Conservation (phyloP, 805 yeast species). For the Ogataea naganishii region DNA sequence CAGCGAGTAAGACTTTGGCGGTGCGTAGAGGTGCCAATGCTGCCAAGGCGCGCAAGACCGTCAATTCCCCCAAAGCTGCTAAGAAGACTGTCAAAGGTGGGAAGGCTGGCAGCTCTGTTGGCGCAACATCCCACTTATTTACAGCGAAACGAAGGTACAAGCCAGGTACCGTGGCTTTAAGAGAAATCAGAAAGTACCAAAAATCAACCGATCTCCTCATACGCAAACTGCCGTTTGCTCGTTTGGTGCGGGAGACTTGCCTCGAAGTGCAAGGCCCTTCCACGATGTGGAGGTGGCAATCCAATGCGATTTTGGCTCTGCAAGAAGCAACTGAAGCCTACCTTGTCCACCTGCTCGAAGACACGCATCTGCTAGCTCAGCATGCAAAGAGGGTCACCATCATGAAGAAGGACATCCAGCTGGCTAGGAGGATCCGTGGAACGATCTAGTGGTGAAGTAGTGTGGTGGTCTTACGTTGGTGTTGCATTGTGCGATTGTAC, state of each 20-base stretch:
- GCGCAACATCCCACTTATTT: too few relatives aligned
- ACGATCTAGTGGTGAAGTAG: too few relatives aligned
- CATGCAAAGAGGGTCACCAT: slow-evolving; percentile 81
- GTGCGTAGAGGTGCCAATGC: too few relatives aligned
- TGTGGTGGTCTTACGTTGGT: too few relatives aligned
- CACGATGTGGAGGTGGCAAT: slow-evolving; percentile 67
- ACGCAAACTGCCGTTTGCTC: slow-evolving; percentile 69
- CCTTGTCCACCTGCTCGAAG: slow-evolving; percentile 63
- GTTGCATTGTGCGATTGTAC: too few relatives aligned
- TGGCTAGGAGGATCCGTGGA: slow-evolving; percentile 76
- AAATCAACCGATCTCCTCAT: slow-evolving; percentile 58
- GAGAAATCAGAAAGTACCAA: slow-evolving; percentile 64
- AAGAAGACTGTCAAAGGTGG: too few relatives aligned
- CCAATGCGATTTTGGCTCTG: slow-evolving; percentile 65
- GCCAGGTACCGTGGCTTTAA: slow-evolving; percentile 59
- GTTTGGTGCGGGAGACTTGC: slow-evolving; percentile 68
- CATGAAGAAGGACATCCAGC: slow-evolving; percentile 75
- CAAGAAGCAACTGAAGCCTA: slow-evolving; percentile 82
- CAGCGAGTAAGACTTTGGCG: too few relatives aligned
- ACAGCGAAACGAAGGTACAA: slow-evolving; percentile 33
- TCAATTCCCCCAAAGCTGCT: too few relatives aligned
- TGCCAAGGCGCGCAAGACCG: too few relatives aligned
- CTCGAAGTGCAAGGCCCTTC: slow-evolving; percentile 45
- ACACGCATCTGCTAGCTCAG: slow-evolving; percentile 67
- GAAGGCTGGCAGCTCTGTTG: too few relatives aligned